These are phyloP conservation scores for Populus nigra DNA, from an alignment of 345 rosid species.

Conservation along the genomic window DNA sequence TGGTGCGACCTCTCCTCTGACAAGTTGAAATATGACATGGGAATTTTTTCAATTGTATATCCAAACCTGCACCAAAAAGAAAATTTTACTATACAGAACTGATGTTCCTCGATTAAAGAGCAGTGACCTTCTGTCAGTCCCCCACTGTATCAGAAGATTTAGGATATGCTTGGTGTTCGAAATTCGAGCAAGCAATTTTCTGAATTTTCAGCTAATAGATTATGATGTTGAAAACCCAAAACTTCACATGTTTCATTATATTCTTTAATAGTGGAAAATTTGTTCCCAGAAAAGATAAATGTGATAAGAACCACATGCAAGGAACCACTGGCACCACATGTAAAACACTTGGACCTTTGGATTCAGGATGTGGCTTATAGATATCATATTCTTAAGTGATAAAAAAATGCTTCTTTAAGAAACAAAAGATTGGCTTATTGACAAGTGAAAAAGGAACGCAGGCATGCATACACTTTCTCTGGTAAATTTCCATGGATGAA, in stretches of 20 bases:
- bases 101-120: not conserved
- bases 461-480: slow-evolving; percentile 59
- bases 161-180: not conserved
- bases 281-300: not conserved
- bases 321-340: not conserved
- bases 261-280: not conserved
- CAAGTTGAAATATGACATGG: slow-evolving; percentile 55
- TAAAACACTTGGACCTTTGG: not conserved
- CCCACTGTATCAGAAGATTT: not conserved
- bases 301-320: slow-evolving; percentile 1
- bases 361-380: not conserved
- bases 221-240: not conserved
- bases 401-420: not conserved
- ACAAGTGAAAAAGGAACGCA: slow-evolving; percentile 9
- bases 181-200: too few relatives aligned
- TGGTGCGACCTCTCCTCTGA: slow-evolving; percentile 55
- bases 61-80: slow-evolving; percentile 61
- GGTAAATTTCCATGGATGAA: slow-evolving; percentile 81
- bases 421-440: slow-evolving; percentile 5
- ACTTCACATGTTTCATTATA: not conserved
- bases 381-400: not conserved
- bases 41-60: slow-evolving; percentile 71
- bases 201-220: too few relatives aligned
- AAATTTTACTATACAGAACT: slow-evolving; percentile 2
- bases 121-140: not conserved